A percentile compares a stretch with the other conserved stretches of the same genome.
phyloP scores from a whole-genome alignment of 139 green algal species.

The Pseudopediastrum boryanum region DNA sequence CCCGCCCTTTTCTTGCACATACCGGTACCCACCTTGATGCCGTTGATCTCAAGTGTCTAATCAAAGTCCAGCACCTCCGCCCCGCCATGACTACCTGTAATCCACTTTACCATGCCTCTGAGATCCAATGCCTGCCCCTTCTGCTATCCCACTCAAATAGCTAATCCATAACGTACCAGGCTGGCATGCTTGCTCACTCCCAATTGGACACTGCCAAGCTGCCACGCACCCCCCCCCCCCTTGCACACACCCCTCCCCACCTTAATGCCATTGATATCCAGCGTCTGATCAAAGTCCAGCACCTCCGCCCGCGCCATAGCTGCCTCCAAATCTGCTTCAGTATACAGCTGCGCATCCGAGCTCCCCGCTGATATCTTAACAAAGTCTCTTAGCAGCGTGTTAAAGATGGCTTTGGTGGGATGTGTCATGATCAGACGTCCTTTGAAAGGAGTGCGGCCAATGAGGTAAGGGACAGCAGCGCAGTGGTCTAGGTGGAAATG shows the following conservation, averaged over 20 bases:
- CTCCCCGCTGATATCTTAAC: constrained; percentile 50
- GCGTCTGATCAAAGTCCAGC: constrained; percentile 96
- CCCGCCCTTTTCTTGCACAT: no score
- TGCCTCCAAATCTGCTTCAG: constrained; percentile 82
- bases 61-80: constrained; percentile 98
- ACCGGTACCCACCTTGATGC: constrained; percentile 66
- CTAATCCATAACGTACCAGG: no score
- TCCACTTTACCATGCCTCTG: no score
- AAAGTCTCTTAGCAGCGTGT: constrained; percentile 88
- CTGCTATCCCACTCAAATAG: no score
- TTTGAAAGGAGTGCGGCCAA: constrained; percentile 90
- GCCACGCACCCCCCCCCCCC: not conserved
- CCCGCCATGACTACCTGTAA: constrained; percentile 76
- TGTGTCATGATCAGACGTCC: constrained; percentile 98
- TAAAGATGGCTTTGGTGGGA: constrained; percentile 96
- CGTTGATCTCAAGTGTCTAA: constrained; percentile 85
- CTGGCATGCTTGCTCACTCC: no score
- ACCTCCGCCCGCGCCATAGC: constrained; percentile 92
- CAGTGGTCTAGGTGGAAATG: constrained; percentile 99
- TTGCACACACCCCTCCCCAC: constrained; percentile 17
- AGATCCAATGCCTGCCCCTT: no score
- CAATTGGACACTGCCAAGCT: no score
- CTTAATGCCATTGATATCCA: constrained; percentile 83
- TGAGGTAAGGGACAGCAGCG: constrained; percentile 93
- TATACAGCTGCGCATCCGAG: constrained; percentile 81